Conservation (phyloP, 768 basidiomycete species). For the Hypsizygus marmoreus region DNA sequence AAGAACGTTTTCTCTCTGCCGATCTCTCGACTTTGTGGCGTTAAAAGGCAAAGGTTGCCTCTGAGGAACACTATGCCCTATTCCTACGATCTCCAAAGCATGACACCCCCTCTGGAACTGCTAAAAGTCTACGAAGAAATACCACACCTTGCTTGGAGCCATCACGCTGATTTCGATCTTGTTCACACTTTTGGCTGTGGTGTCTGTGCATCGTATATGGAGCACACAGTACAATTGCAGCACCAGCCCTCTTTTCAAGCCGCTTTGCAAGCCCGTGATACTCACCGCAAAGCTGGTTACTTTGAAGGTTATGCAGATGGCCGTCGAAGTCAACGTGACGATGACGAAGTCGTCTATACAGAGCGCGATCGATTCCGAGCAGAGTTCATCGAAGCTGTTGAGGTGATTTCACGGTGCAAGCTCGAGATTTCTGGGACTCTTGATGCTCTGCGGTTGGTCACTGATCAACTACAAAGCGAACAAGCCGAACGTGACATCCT, state of each 20-base stretch:
- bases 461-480: constrained; percentile 32
- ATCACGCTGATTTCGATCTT: constrained; percentile 39
- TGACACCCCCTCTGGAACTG: no score
- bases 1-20: no score
- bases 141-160: constrained; percentile 37
- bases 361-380: constrained; percentile 32
- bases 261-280: constrained; percentile 40
- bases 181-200: constrained; percentile 41
- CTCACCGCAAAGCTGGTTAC: constrained; percentile 37
- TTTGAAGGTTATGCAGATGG: constrained; percentile 42
- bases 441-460: constrained; percentile 26
- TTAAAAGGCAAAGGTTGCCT: no score
- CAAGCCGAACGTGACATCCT: constrained; percentile 31
- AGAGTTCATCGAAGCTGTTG: constrained; percentile 38
- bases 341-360: constrained; percentile 35
- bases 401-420: constrained; percentile 26
- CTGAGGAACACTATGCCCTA: no score
- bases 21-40: no score
- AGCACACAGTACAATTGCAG: constrained; percentile 39
- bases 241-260: constrained; percentile 40
- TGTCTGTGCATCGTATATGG: constrained; percentile 39
- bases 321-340: constrained; percentile 39
- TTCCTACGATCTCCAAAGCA: no score
- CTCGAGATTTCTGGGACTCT: constrained; percentile 34
- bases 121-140: no score